These are phyloP conservation scores for Verticillium nubilum DNA, from an alignment of 2,329 filamentous ascomycete genomes.

Conservation along the genomic window DNA sequence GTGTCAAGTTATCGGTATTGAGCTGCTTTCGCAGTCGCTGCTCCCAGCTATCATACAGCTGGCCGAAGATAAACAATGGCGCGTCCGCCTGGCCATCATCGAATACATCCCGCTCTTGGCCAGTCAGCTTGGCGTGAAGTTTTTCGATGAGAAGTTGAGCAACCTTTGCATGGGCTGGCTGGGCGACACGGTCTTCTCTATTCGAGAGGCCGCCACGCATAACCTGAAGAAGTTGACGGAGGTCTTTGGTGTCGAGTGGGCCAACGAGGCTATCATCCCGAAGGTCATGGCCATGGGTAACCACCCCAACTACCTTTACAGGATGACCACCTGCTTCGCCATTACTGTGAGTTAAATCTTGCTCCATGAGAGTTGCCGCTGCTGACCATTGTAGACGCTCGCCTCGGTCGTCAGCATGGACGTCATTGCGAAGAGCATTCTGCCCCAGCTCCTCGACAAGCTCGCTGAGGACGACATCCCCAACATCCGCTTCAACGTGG, in stretches of 20 bases:
- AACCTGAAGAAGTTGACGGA: constrained; percentile 98
- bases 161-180: constrained; percentile 97
- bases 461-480: constrained; percentile 92
- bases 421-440: constrained; percentile 86
- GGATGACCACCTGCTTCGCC: constrained; percentile 99
- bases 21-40: constrained; percentile 90
- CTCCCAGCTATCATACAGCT: constrained; percentile 96
- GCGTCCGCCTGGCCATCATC: constrained; percentile 94
- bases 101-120: constrained; percentile 97
- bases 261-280: constrained; percentile 91
- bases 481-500: constrained; percentile 99
- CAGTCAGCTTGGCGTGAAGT: constrained; percentile 90
- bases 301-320: constrained; percentile 97
- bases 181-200: constrained; percentile 97
- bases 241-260: constrained; percentile 97
- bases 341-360: constrained; percentile 73
- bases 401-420: constrained; percentile 88
- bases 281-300: constrained; percentile 99
- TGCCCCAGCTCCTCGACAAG: constrained; percentile 86
- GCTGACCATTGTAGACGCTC: constrained; percentile 63
- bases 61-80: constrained; percentile 99
- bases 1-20: constrained; percentile 83
- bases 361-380: neutral
- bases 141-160: constrained; percentile 97
- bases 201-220: constrained; percentile 92